Evolutionary conservation across 257 asterid genomes (phyloP).

Genomic region (Knoxia roxburghii): DNA sequence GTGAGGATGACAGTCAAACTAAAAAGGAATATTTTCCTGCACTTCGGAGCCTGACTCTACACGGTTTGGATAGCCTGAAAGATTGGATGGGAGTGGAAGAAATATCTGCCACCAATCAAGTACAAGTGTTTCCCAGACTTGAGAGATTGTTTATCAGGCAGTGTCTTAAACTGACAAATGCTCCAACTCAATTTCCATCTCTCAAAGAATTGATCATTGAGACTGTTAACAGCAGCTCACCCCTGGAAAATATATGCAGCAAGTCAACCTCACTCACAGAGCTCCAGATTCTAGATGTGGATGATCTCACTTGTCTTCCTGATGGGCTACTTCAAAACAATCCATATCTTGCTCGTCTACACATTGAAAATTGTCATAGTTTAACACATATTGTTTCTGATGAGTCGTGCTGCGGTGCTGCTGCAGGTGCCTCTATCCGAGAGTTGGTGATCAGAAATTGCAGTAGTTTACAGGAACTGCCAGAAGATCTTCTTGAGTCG

Average conservation of each 20-base stretch:
- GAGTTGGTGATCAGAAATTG: background rate
- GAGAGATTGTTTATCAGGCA: background rate
- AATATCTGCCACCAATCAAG: background rate
- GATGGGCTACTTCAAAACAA: constrained; percentile 8
- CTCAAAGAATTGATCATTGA: background rate
- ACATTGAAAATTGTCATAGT: constrained; percentile 10
- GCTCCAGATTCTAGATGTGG: background rate
- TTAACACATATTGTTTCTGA: constrained; percentile 5
- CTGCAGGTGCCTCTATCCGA: background rate
- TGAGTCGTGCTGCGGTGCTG: background rate
- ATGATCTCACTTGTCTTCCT: constrained; percentile 4
- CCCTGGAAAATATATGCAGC: constrained; percentile 21
- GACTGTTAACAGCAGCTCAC: background rate
- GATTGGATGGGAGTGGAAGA: constrained; percentile 17
- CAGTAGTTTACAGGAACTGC: constrained; percentile 8
- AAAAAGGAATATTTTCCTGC: constrained; percentile 13
- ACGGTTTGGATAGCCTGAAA: constrained; percentile 12
- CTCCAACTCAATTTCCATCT: constrained; percentile 26
- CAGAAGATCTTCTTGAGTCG: constrained; percentile 4
- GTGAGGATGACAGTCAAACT: background rate
- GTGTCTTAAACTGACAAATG: constrained; percentile 3
- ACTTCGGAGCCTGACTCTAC: constrained; percentile 8
- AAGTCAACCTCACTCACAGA: constrained; percentile 6
- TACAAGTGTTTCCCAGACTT: constrained; percentile 20
- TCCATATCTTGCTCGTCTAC: constrained; percentile 3